A percentile compares a stretch with the other conserved stretches of the same genome.
Conservation (phyloP, 129 eudicot genomes). For the Cynara cardunculus region DNA sequence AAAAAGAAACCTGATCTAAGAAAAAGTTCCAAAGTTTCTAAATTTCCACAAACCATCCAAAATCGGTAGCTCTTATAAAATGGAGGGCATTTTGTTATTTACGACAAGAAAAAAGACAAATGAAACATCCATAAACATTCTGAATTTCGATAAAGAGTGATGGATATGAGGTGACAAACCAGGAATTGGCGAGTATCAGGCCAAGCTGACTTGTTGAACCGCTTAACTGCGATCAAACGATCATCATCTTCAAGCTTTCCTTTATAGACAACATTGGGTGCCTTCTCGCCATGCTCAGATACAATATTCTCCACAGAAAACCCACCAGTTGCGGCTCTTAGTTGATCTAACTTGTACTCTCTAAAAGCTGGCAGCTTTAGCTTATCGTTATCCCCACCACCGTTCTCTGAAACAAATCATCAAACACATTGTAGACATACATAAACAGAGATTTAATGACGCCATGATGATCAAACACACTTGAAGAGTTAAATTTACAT, state of each 20-base stretch:
- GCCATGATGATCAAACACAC: not conserved
- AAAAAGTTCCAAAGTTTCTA: not conserved
- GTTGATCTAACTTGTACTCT: constrained; percentile 64
- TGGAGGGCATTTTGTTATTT: too few species aligned
- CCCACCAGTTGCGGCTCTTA: constrained; percentile 63
- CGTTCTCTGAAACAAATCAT: constrained; percentile 30
- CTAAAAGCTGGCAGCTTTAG: constrained; percentile 43
- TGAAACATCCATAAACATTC: not conserved
- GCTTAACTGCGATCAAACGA: constrained; percentile 84
- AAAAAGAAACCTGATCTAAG: not conserved
- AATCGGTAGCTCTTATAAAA: not conserved
- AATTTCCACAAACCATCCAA: not conserved
- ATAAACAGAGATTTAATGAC: not conserved
- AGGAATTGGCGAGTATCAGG: constrained; percentile 92
- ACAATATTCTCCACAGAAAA: constrained; percentile 76
- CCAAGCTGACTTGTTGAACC: constrained; percentile 88
- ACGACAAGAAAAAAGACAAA: too few species aligned
- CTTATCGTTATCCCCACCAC: constrained; percentile 40
- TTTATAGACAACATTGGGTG: constrained; percentile 89
- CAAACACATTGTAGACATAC: constrained; percentile 20
- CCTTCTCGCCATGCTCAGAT: constrained; percentile 89
- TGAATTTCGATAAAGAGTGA: not conserved
- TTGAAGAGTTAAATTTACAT: not conserved
- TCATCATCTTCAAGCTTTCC: constrained; percentile 65
- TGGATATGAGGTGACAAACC: constrained; percentile 29